Percentiles rank a stretch among this genome's conserved stretches.
Evolutionary conservation across 495 filamentous ascomycete species (phyloP).

Genomic region (Penicillium flavigenum): DNA sequence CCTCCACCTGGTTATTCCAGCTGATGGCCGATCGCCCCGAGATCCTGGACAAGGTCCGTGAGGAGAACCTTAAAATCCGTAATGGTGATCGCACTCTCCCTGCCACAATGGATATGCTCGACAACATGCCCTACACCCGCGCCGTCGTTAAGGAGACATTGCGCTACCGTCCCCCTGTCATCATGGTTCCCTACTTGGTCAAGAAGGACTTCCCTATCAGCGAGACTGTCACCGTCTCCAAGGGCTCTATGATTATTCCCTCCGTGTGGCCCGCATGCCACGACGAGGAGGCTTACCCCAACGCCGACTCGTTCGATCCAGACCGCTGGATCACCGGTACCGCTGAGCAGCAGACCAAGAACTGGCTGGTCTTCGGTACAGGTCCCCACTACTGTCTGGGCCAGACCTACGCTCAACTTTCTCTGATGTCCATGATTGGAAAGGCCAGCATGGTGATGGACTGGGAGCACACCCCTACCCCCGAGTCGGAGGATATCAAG

Average conservation of each 20-base stretch:
- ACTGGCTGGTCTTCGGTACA: slow-evolving; percentile 95
- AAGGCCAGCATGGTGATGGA: slow-evolving; percentile 90
- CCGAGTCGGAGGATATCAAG: slow-evolving; percentile 87
- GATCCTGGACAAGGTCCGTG: slow-evolving; percentile 82
- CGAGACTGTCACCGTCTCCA: slow-evolving; percentile 82
- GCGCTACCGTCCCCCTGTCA: slow-evolving; percentile 91
- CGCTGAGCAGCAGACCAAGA: slow-evolving; percentile 91
- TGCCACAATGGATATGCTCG: slow-evolving; percentile 79
- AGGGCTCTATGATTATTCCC: slow-evolving; percentile 93
- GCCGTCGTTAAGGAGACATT: slow-evolving; percentile 92
- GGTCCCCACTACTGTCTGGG: slow-evolving; percentile 97
- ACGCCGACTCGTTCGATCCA: slow-evolving; percentile 81
- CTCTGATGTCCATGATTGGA: slow-evolving; percentile 87
- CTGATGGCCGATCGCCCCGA: slow-evolving; percentile 92
- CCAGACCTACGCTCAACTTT: slow-evolving; percentile 87
- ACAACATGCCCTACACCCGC: slow-evolving; percentile 85
- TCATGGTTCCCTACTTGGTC: slow-evolving; percentile 95
- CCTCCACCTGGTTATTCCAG: slow-evolving; percentile 93
- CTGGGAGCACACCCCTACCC: slow-evolving; percentile 85
- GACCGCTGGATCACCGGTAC: slow-evolving; percentile 91
- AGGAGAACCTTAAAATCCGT: slow-evolving; percentile 80
- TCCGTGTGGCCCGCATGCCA: slow-evolving; percentile 87
- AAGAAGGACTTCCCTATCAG: slow-evolving; percentile 97
- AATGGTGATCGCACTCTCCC: slow-evolving; percentile 71
- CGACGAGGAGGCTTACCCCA: slow-evolving; percentile 88